Evolutionary conservation across 1,139 yeast genomes (phyloP).

Genomic region (Yarrowia galli): DNA sequence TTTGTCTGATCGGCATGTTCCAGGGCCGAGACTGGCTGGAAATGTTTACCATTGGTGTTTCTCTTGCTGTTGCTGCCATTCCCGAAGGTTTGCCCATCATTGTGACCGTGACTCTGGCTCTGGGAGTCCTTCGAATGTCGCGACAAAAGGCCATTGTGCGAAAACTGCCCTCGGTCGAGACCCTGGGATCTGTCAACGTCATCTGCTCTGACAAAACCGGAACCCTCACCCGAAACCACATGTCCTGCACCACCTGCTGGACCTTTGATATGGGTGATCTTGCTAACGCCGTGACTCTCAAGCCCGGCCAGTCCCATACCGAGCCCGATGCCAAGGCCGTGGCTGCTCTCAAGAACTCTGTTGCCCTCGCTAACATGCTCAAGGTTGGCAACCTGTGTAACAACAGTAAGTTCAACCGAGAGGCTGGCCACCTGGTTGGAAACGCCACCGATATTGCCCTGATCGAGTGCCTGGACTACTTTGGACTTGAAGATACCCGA

Average conservation of each 20-base stretch:
- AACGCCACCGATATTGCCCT: slow-evolving; percentile 95
- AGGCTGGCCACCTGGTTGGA: slow-evolving; percentile 77
- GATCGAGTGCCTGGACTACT: slow-evolving; percentile 72
- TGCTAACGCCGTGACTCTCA: slow-evolving; percentile 39
- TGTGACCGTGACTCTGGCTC: slow-evolving; percentile 93
- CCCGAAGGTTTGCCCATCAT: slow-evolving; percentile 98
- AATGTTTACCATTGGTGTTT: slow-evolving; percentile 96
- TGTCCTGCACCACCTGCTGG: slow-evolving; percentile 91
- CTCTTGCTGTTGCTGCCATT: slow-evolving; percentile 96
- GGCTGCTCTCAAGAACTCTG: slow-evolving; percentile 42
- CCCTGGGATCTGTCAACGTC: slow-evolving; percentile 92
- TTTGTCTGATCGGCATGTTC: slow-evolving; percentile 81
- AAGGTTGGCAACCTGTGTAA: slow-evolving; percentile 82
- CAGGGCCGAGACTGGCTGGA: slow-evolving; percentile 96
- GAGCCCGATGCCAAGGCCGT: slow-evolving; percentile 12
- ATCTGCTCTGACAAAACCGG: slow-evolving; percentile 97
- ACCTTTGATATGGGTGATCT: slow-evolving; percentile 66
- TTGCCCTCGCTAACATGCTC: slow-evolving; percentile 53
- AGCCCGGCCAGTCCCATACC: slow-evolving; percentile 20
- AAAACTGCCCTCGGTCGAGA: slow-evolving; percentile 92
- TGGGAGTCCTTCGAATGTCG: slow-evolving; percentile 96
- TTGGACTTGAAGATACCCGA: slow-evolving; percentile 76
- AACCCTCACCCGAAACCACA: slow-evolving; percentile 90
- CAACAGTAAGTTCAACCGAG: slow-evolving; percentile 67
- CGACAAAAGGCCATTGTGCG: slow-evolving; percentile 89